A percentile compares a stretch with the other conserved stretches of the same genome.
Conservation (phyloP, 345 rosid species). For the Trapa bicornis region DNA sequence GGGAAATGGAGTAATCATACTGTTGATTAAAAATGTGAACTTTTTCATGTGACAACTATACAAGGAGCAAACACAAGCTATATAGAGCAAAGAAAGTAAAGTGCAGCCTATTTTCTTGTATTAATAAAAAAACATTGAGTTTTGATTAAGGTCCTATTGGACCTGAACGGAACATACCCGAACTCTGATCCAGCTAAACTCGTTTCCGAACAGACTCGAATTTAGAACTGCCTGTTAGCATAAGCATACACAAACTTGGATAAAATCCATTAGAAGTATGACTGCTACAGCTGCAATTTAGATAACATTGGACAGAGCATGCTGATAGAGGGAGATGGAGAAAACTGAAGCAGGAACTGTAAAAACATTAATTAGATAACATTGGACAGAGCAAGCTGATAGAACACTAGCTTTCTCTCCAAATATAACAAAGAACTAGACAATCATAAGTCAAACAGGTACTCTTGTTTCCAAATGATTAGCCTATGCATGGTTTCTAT, state of each 20-base stretch:
- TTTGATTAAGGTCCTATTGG: no score
- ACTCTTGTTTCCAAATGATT: neutral
- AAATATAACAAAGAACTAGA: neutral
- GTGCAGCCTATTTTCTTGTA: constrained; percentile 88
- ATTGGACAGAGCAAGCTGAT: neutral
- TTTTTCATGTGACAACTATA: neutral
- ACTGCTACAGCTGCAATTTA: no score
- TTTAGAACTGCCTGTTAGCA: neutral
- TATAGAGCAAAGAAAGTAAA: neutral
- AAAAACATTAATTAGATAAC: no score
- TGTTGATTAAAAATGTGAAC: neutral
- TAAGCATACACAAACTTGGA: neutral
- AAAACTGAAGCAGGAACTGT: neutral
- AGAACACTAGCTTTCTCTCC: neutral
- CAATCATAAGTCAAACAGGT: neutral
- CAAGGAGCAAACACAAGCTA: neutral
- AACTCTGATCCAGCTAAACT: no score
- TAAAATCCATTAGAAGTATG: neutral
- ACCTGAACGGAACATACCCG: no score
- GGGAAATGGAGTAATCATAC: neutral
- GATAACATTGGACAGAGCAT: neutral
- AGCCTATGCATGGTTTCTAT: neutral
- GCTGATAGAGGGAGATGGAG: neutral
- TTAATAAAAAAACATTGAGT: no score
- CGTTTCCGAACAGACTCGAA: no score